These are phyloP conservation scores for Byssothecium circinans DNA, from an alignment of 2,329 filamentous ascomycete genomes.

Conservation along the genomic window DNA sequence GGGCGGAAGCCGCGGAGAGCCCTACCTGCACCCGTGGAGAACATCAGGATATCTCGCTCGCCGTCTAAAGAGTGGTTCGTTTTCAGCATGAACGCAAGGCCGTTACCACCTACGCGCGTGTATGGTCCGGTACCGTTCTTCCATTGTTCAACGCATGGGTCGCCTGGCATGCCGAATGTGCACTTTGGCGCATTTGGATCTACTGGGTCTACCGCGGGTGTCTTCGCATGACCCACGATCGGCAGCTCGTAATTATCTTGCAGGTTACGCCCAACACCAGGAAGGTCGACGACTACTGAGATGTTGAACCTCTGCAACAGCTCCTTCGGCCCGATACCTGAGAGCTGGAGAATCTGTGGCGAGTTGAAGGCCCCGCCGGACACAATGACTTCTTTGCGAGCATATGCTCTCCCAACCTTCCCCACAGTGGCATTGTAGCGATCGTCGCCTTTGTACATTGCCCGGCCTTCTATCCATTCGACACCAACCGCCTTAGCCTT, in stretches of 20 bases:
- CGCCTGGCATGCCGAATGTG: constrained; percentile 23
- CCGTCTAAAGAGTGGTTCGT: constrained; percentile 45
- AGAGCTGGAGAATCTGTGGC: constrained; percentile 65
- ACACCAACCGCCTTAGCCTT: constrained; percentile 46
- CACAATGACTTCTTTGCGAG: constrained; percentile 28
- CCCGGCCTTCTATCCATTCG: constrained; percentile 46
- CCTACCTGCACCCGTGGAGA: constrained; percentile 42
- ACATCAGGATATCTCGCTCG: constrained; percentile 56
- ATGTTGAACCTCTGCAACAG: constrained; percentile 58
- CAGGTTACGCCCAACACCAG: constrained; percentile 45
- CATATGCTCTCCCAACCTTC: constrained; percentile 14
- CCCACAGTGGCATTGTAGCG: constrained; percentile 28
- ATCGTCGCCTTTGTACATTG: constrained; percentile 48
- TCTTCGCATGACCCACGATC: constrained; percentile 53
- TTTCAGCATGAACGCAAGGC: constrained; percentile 52
- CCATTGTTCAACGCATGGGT: constrained; percentile 23
- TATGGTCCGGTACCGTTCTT: constrained; percentile 21
- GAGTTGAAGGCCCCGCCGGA: constrained; percentile 59
- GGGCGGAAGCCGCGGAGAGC: constrained; percentile 55
- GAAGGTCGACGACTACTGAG: constrained; percentile 53
- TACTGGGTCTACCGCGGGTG: constrained; percentile 2
- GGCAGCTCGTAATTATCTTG: constrained; percentile 40
- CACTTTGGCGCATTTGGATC: constrained; percentile 5
- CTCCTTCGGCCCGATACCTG: constrained; percentile 59
- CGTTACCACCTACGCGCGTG: constrained; percentile 51